phyloP scores from a whole-genome alignment of 2,329 filamentous ascomycete genomes.

The Botrytis elliptica region DNA sequence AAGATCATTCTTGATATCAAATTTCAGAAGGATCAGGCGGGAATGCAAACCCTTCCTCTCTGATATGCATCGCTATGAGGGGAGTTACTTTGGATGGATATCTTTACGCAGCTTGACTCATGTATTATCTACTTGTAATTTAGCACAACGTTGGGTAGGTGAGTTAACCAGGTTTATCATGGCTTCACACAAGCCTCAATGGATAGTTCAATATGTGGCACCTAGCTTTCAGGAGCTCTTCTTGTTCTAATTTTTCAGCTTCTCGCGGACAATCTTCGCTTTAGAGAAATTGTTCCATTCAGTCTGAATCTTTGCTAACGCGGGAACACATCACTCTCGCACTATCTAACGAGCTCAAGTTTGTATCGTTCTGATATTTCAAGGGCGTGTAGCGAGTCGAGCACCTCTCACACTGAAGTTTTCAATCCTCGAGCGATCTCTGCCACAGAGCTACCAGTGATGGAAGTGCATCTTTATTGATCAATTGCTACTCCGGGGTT shows the following conservation, averaged over 20 bases:
- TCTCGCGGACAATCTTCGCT: neutral
- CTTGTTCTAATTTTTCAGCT: neutral
- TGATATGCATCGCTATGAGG: neutral
- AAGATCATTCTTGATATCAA: no score
- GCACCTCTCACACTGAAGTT: neutral
- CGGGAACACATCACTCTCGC: neutral
- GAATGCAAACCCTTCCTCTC: no score
- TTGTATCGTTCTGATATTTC: neutral
- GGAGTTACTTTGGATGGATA: neutral
- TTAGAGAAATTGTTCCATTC: neutral
- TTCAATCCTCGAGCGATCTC: neutral
- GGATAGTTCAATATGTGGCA: no score
- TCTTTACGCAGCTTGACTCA: neutral
- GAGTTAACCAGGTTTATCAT: neutral
- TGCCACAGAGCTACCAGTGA: neutral
- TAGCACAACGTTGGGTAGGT: neutral
- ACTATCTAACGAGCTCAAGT: neutral
- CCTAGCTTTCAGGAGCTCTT: neutral
- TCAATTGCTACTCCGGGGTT: neutral
- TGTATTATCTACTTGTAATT: neutral
- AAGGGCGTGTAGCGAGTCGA: neutral
- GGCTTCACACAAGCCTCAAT: neutral
- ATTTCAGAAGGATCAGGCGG: neutral
- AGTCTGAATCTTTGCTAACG: neutral
- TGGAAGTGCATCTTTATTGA: neutral